Evolutionary conservation across 2,329 filamentous ascomycete species (phyloP).

Genomic region (Moelleriella libera): DNA sequence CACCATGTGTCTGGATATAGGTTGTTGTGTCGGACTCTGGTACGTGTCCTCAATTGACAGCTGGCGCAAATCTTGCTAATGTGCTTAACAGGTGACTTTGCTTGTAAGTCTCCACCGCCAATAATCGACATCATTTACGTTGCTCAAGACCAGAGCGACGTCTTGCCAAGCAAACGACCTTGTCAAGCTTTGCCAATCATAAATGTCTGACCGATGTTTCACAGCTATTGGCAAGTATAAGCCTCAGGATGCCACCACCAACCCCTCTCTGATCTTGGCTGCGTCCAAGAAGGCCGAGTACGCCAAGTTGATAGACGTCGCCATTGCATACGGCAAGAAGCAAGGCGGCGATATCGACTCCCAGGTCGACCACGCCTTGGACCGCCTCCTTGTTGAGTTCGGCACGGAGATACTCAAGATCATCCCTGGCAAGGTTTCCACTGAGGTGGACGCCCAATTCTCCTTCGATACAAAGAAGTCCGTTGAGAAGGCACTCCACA

Average conservation of each 20-base stretch:
- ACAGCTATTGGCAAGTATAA: slow-evolving; percentile 97
- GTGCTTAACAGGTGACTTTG: slow-evolving; percentile 51
- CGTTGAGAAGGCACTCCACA: slow-evolving; percentile 89
- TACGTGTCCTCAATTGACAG: slow-evolving; percentile 31
- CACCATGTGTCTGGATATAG: slow-evolving; percentile 28
- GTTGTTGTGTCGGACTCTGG: slow-evolving; percentile 96
- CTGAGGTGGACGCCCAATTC: slow-evolving; percentile 90
- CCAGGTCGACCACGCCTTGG: slow-evolving; percentile 80
- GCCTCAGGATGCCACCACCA: slow-evolving; percentile 99
- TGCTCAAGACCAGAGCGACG: too few species aligned
- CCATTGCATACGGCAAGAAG: slow-evolving; percentile 74
- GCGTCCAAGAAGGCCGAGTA: slow-evolving; percentile 98
- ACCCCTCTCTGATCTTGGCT: slow-evolving; percentile 95
- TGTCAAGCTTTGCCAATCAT: too few species aligned
- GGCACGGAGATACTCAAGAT: slow-evolving; percentile 95
- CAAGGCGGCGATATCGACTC: slow-evolving; percentile 55
- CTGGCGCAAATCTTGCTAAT: slow-evolving; percentile 12
- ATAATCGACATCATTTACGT: not conserved
- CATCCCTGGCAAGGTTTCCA: slow-evolving; percentile 96
- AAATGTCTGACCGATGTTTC: slow-evolving; percentile 13
- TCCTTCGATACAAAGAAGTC: slow-evolving; percentile 91
- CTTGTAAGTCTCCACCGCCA: slow-evolving; percentile 40
- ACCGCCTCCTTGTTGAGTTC: slow-evolving; percentile 93
- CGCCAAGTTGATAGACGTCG: slow-evolving; percentile 76
- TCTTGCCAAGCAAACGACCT: too few species aligned